A percentile compares a stretch with the other conserved stretches of the same genome.
These are phyloP conservation scores for Fusarium brachygibbosum DNA, from an alignment of 2,329 filamentous ascomycete genomes.

Conservation along the genomic window DNA sequence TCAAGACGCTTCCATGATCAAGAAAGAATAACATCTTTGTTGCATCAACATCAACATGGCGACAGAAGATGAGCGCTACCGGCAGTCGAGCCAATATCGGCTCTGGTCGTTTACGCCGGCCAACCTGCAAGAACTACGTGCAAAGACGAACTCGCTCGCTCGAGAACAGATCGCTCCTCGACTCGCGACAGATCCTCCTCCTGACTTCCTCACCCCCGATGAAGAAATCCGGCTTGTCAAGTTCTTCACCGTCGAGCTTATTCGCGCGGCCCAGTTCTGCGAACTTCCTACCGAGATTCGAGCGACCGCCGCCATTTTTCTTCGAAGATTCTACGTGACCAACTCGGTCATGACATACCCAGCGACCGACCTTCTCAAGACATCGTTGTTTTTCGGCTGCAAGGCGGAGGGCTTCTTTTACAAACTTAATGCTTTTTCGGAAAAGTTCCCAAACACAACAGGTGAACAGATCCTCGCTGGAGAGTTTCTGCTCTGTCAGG, in stretches of 20 bases:
- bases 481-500: slow-evolving; percentile 93
- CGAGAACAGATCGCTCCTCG: slow-evolving; percentile 69
- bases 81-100: slow-evolving; percentile 88
- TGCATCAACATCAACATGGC: slow-evolving; percentile 65
- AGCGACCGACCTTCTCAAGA: slow-evolving; percentile 88
- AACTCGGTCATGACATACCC: slow-evolving; percentile 98
- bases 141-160: slow-evolving; percentile 84
- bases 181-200: slow-evolving; percentile 67
- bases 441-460: slow-evolving; percentile 77
- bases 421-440: slow-evolving; percentile 73
- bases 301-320: slow-evolving; percentile 84
- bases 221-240: slow-evolving; percentile 87
- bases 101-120: slow-evolving; percentile 91
- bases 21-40: neutral
- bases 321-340: slow-evolving; percentile 94
- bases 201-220: slow-evolving; percentile 84
- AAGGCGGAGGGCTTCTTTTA: slow-evolving; percentile 92
- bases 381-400: slow-evolving; percentile 90
- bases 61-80: slow-evolving; percentile 91
- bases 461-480: slow-evolving; percentile 88
- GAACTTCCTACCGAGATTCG: slow-evolving; percentile 66
- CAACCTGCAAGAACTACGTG: slow-evolving; percentile 78
- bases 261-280: slow-evolving; percentile 68
- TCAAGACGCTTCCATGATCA: slow-evolving; percentile 7
- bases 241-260: slow-evolving; percentile 76